Base-by-base conservation (phyloP, 305 asterid genomes). In the Salvia sclarea region DNA sequence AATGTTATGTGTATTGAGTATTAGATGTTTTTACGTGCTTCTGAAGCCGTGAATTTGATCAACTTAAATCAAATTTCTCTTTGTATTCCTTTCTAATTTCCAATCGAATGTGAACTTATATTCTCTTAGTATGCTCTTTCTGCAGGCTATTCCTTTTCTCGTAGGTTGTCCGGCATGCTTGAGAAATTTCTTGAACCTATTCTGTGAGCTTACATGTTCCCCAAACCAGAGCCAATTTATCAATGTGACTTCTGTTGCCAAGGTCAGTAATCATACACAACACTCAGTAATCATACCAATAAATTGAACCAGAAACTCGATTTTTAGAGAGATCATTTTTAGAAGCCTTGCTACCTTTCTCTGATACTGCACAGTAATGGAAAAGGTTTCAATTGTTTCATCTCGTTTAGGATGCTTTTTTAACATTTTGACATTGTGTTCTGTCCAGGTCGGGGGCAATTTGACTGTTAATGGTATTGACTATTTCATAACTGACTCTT, bases 131-230 rank as follows among this genome's bases (percentile, higher is more conserved):
- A 61, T 71, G 63, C 78, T 54, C 21, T 62, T 81, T 48, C 76
- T 84, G 90, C 92, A 95, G 99, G 99, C 96, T 66, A 84, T 95
- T 79, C 99, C 99, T 66, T 88, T 95, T 80, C 96, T 95, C 63
- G 98, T 92, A 74, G 98, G 99, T 52, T 95, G 99, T 82, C 99
- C 99, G 56, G 96, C 99, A 74, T 95, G 99, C 84, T 84, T 95
- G 91, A 89, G 99, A 79, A 95, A 92, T 79, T 95, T 95, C 77
- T 83, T 95, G 88, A 95, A 95, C 89, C 84, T 95, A 35, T 95
- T 95, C 84, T 95, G 99, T 64, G 99, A 92, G 87, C 97, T 95
- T 62, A 82, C 99, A 4, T 95, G 99, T 75, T 95, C 99, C 60
- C 98, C 99, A 4, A 89, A 86, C 77, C 99, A 95, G 87, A 92